Evolutionary conservation across 1,284 basidiomycete genomes (phyloP), one percentile per base, ranked within the genome.

Genomic region (Marasmius tenuissimus): DNA sequence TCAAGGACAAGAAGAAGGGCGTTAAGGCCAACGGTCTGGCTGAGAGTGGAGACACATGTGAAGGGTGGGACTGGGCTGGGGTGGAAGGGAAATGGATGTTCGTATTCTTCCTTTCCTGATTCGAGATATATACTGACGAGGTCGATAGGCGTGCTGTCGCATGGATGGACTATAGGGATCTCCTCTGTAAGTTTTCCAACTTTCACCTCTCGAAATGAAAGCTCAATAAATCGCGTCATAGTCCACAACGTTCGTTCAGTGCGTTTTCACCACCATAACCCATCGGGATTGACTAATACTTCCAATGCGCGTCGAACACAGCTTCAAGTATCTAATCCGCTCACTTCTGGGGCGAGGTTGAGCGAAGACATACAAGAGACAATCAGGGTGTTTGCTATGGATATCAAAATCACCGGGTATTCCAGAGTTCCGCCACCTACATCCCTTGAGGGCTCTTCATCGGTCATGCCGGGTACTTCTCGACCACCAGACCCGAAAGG

Each of bases 31-130:
- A 35, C 18, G 37, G 37, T 38, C 18, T 33, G 34, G n/a, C 20
- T 18, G 34, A 50, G n/a, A 33, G 42, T 11, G 48, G 50, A n/a
- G 42, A 56, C 33, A 37, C 65, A 66, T 16, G 64, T 38, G 70
- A 77, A 12, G 81, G 83, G 2, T 83, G 82, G 79, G 85, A 86
- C 65, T 86, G 85, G 85, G 85, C 85, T 2, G 85, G 84, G 6
- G 81, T 78, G 3, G 70, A 74, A 51, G 85, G 85, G 16, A 72
- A 78, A 53, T 86, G 84, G 84, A 77, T 78, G 84, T 84, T 61
- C 57, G 75, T 70, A 9, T 22, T 5, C 37, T 9, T 34, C 14
- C 9, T 53, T 42, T 5, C 47, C 38, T 35, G 22, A 33, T 58
- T 12, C 33, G 10, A 47, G 40, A 34, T 54, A 48, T 54, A 4